Percentiles rank a stretch among this genome's conserved stretches.
phyloP scores from a whole-genome alignment of 331 rosid genomes.

The Spiraea crenata region DNA sequence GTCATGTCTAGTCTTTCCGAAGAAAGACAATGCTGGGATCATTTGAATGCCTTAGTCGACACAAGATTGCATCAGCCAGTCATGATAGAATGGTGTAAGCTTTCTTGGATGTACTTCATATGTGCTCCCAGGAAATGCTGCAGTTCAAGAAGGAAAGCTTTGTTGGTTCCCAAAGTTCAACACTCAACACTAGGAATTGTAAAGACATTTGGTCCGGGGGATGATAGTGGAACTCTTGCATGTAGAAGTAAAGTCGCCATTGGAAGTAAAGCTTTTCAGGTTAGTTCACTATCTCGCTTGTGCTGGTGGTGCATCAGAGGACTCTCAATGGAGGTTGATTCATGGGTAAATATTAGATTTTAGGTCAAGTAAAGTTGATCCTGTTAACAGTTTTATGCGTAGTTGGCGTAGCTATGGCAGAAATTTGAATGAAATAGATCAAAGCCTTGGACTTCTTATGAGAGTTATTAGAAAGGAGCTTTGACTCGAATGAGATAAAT shows the following conservation, averaged over 20 bases:
- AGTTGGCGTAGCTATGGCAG: neutral
- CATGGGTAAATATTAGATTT: neutral
- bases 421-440: neutral
- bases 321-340: neutral
- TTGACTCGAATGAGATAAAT: neutral
- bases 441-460: too few relatives aligned
- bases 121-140: neutral
- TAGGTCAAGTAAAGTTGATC: neutral
- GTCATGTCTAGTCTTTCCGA: neutral
- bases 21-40: neutral
- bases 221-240: too few relatives aligned
- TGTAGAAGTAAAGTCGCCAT: neutral
- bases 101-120: too few relatives aligned
- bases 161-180: neutral
- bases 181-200: neutral
- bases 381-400: neutral
- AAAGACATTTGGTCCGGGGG: neutral
- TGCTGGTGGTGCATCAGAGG: neutral
- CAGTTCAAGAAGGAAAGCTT: neutral
- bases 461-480: neutral
- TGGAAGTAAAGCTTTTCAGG: neutral
- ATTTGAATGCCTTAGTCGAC: neutral
- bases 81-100: neutral
- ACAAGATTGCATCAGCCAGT: conserved; percentile 5
- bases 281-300: neutral